phyloP scores from a whole-genome alignment of 1,139 yeast species.

The Pichia terricola region DNA sequence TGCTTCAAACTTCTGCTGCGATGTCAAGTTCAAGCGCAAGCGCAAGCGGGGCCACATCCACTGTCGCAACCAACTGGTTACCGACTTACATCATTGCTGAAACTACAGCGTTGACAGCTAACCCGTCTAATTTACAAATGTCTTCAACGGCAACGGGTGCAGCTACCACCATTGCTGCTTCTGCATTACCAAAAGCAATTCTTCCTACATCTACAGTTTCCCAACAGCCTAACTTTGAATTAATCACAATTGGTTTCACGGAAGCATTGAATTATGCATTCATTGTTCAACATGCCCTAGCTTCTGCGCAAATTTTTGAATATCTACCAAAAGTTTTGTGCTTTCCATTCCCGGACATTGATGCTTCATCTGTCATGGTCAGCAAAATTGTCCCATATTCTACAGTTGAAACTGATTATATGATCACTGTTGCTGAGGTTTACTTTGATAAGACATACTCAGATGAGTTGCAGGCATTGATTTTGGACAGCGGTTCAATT shows the following conservation, averaged over 20 bases:
- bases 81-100: constrained; percentile 38
- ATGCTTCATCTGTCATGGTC: constrained; percentile 39
- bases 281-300: constrained; percentile 53
- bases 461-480: constrained; percentile 33
- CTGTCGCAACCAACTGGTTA: constrained; percentile 29
- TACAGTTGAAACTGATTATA: constrained; percentile 38
- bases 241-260: constrained; percentile 65
- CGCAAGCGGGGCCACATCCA: too few species aligned
- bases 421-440: constrained; percentile 70
- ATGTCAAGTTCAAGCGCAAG: neutral
- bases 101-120: constrained; percentile 19
- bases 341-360: constrained; percentile 38
- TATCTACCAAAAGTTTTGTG: constrained; percentile 51
- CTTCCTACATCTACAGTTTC: constrained; percentile 38
- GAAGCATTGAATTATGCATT: constrained; percentile 61
- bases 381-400: constrained; percentile 57
- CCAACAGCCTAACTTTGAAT: constrained; percentile 39
- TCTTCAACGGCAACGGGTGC: constrained; percentile 25
- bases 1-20: neutral
- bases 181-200: constrained; percentile 56
- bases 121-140: neutral
- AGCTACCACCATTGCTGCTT: constrained; percentile 33
- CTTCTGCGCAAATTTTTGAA: constrained; percentile 70
- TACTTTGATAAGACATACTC: constrained; percentile 52
- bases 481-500: constrained; percentile 36